Base-by-base conservation (phyloP, 257 asterid species). In the Ilex asprella region DNA sequence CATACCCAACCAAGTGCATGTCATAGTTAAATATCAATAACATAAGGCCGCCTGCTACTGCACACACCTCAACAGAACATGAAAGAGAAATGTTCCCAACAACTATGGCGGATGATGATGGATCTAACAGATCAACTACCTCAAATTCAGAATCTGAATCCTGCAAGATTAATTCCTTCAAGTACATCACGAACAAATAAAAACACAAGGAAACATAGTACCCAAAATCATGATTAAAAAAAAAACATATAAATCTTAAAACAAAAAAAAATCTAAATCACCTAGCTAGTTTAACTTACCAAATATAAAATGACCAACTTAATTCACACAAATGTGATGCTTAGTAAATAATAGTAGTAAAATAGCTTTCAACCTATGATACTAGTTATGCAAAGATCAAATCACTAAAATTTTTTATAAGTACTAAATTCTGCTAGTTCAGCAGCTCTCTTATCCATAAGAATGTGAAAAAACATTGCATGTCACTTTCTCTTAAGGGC, bases 11-110 rank as follows among this genome's bases (percentile, higher is more conserved):
- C 61, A 31, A 31, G 60, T 41, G 59, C 12, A 64, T 9, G 35
- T 49, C 54, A 43, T 16, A 50, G 52, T 16, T 43, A 12, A 27
- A 68, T 75, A 46, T 41, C 1, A 65, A 64, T 58, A 43, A 62
- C 44, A 60, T 49, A 67, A 56, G 46, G 11, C 32, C 67, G 56
- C 39, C 72, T 21, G 29, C 2, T 67, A 31, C 66, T 73, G 51
- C 30, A 14, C 74, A 93, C 74, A 93, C 99, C 99, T 93, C 99
- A 71, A 93, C 73, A 64, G 83, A 85, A 77, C 95, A 93, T 10
- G 99, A 89, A 75, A 93, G 63, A 66, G 86, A 77, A 68, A 93
- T 82, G 60, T 55, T 78, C 70, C 99, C 99, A 58, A 81, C 95
- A 58, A 80, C 68, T 60, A 69, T 80, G 46, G 74, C 76, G 11